Base-by-base conservation (phyloP, 257 asterid genomes). In the Nemophila menziesii region DNA sequence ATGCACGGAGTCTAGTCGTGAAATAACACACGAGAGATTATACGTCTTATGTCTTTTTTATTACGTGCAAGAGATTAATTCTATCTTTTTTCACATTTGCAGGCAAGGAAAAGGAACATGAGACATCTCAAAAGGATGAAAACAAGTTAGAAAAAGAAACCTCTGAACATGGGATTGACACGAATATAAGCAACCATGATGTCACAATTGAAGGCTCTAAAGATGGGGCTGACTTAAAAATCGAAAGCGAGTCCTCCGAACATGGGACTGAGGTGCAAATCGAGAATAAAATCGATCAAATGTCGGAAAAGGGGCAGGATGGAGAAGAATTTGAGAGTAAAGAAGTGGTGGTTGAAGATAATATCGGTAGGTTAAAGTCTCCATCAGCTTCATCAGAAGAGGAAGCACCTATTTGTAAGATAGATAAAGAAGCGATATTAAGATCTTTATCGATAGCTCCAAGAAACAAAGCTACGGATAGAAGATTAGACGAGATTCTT, bases 351-450 rank as follows among this genome's bases (percentile, higher is more conserved):
- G 57, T 45, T 43, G 71, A 65, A 43, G 58, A 39, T 26, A 21
- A 19, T 4, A 51, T 44, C 39, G 51, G 51, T 39, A 56, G 59
- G 34, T 42, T 59, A 1, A 63, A 62, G 60, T 64, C 83, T 4
- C 41, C 63, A 10, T 65, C 92, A 11, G 71, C 86, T 1, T 71
- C 93, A 0, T 71, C 93, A 0, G 79, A 77, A 24, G 87, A 70
- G 11, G 80, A 75, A 14, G 52, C 47, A 17, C 79, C 80, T 3
- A 12, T 67, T 20, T 49, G 21, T 53, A 74, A 68, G 60, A 69
- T 77, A 36, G 86, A 81, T 59, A 74, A 71, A 64, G 89, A 73
- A 41, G 86, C 87, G 4, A 71, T 90, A 46, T 52, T 85, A 20
- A 86, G 73, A 67, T 70, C 92, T 5, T 72, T 90, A 12, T 74